These are phyloP conservation scores for Thymus quinquecostatus DNA, from an alignment of 257 asterid genomes.

Conservation along the genomic window DNA sequence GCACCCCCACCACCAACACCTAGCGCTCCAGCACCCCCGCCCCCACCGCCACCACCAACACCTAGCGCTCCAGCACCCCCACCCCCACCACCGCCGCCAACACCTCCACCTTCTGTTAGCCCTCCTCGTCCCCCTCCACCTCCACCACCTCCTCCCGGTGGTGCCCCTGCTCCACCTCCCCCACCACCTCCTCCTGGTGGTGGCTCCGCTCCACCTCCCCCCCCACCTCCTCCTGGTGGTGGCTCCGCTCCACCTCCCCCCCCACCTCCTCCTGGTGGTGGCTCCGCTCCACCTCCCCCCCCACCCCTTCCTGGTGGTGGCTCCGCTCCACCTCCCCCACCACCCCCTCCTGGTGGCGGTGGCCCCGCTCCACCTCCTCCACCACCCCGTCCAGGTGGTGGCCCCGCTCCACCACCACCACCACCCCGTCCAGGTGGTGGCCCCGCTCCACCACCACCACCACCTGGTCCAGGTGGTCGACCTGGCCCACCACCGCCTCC, in stretches of 20 bases:
- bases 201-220: slow-evolving; percentile 18
- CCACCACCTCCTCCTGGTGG: not conserved
- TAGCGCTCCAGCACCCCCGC: slow-evolving; percentile 29
- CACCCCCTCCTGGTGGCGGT: not conserved
- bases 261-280: slow-evolving; percentile 8
- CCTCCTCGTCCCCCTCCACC: not conserved
- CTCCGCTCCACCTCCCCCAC: slow-evolving; percentile 10
- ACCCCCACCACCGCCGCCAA: slow-evolving; percentile 13
- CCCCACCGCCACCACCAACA: not conserved
- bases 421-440: slow-evolving; percentile 33
- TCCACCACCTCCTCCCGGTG: not conserved
- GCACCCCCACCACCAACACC: not conserved
- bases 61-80: not conserved
- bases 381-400: slow-evolving; percentile 24
- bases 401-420: slow-evolving; percentile 48
- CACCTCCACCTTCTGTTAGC: not conserved
- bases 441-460: slow-evolving; percentile 17
- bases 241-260: slow-evolving; percentile 12
- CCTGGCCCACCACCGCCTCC: slow-evolving; percentile 43
- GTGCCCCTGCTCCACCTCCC: not conserved
- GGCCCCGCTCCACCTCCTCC: slow-evolving; percentile 33
- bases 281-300: not conserved
- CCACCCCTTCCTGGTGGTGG: slow-evolving; percentile 20
- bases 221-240: not conserved
- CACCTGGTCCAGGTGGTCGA: slow-evolving; percentile 10